Conservation (phyloP, 306 rosid genomes). For the Malus domestica region DNA sequence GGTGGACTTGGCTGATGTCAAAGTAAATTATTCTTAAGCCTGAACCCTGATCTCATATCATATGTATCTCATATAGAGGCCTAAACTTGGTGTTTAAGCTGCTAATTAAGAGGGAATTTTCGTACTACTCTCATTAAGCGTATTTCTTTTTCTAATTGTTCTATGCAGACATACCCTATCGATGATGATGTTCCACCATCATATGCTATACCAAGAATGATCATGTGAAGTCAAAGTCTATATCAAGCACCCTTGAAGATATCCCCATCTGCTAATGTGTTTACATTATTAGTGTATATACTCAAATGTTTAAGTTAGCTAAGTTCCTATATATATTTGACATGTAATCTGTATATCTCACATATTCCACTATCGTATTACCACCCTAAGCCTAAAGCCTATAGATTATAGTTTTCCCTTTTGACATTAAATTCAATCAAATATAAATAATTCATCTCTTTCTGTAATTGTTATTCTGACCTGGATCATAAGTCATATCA, state of each 20-base stretch:
- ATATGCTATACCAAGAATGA: not conserved
- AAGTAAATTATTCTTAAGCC: constrained; percentile 30
- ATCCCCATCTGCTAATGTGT: not conserved
- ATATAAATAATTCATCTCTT: too few relatives aligned
- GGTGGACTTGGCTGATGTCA: constrained; percentile 59
- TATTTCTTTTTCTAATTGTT: not conserved
- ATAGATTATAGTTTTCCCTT: too few relatives aligned
- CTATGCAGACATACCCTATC: constrained; percentile 44
- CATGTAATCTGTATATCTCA: too few relatives aligned
- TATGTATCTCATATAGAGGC: too few relatives aligned
- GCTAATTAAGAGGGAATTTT: not conserved
- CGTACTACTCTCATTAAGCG: not conserved
- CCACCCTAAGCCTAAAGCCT: too few relatives aligned
- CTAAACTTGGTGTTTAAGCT: too few relatives aligned
- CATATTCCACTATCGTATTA: too few relatives aligned
- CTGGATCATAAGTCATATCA: too few relatives aligned
- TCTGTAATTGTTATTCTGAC: too few relatives aligned
- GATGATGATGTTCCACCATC: constrained; percentile 61
- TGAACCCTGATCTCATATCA: not conserved
- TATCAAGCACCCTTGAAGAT: not conserved
- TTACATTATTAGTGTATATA: not conserved
- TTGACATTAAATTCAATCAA: too few relatives aligned
- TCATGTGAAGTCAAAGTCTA: not conserved
- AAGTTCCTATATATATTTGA: not conserved
- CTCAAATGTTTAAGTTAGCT: not conserved